Evolutionary conservation across 768 basidiomycete genomes (phyloP), one percentile per base, ranked within the genome.

Genomic region (Gloeopeniophorella convolvens): DNA sequence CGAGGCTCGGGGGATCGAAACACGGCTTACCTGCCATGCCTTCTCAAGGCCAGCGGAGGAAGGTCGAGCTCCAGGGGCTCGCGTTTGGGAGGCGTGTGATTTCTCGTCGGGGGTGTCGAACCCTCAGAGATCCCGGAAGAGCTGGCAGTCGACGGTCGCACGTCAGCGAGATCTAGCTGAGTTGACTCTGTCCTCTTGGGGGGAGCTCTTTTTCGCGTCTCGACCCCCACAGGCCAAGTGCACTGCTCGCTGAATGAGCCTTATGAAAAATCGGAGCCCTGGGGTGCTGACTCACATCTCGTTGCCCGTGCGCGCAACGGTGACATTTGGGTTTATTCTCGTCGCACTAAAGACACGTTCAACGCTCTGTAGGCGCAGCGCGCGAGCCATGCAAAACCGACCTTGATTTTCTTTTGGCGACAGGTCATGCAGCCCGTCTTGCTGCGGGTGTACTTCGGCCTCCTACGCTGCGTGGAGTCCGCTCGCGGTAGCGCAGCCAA

Each of bases 371-470:
- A 5, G 33, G 24, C 23, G 21, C 20, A 13, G 12, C 2, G 20
- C 3, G 11, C 18, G 27, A n/a, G 33, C 39, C 2, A 48, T n/a
- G 34, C 40, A 39, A 47, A 47, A 63, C 76, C 46, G 56, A 88
- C 89, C 79, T 96, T 96, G 62, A 97, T 90, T 75, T 95, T 89
- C 75, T 94, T 93, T 55, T 82, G 79, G 60, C 93, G 79, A 76
- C 93, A 97, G 35, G 89, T 93, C 64, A 95, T 70, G 65, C 93
- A 97, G 20, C 93, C 93, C 1, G 91, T 92, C 72, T 95, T 93
- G 68, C 88, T 90, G 60, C 93, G 79, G 55, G 89, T 91, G 60
- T 94, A 94, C 73, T 96, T 96, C 42, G 89, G 89, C 30, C 89
- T 83, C 65, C 89, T 89, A 51, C 88, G 77, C 60, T 73, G 71